Base-by-base conservation (phyloP, 176 grass and related monocot species). In the Carex myosuroides region DNA sequence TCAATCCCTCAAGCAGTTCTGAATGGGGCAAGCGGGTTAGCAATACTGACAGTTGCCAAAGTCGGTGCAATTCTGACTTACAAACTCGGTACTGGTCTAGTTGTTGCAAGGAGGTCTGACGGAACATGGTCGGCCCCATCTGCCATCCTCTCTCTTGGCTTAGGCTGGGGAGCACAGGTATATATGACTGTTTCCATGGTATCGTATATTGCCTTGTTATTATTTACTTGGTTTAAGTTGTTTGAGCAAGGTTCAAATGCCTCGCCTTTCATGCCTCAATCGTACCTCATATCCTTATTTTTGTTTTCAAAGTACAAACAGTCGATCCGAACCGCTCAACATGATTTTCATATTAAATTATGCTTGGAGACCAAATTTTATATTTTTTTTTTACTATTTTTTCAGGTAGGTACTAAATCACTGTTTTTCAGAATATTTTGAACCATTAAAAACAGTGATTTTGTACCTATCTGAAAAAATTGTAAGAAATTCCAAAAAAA, bases 91-190 rank as follows among this genome's bases (percentile, higher is more conserved):
- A 98, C 86, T 85, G 92, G 95, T 33, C 80, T 98, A 53, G 95
- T 98, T 26, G 72, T 98, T 84, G 89, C 91, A 88, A 88, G 86
- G 78, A 98, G 37, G 78, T 80, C 86, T 86, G 90, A 98, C 86
- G 95, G 95, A 18, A 91, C 89, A 8, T 98, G 95, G 95, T 98
- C 95, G 17, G 89, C 92, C 48, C 95, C 92, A 13, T 98, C 95
- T 64, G 89, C 95, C 58, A 98, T 98, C 48, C 3, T 88, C 70
- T 94, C 89, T 37, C 32, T 77, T 85, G 92, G 95, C 67, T 88
- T 98, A 87, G 95, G 95, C 87, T 98, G 95, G 92, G 95, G 95
- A 69, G 90, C 88, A 82, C 95, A 94, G 89, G 94, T 97, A 91
- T 41, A 77, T 32, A 55, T 8, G 13, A 17, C 32, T 11, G 14